phyloP scores from a whole-genome alignment of 257 asterid species.

The Linaria vulgaris region DNA sequence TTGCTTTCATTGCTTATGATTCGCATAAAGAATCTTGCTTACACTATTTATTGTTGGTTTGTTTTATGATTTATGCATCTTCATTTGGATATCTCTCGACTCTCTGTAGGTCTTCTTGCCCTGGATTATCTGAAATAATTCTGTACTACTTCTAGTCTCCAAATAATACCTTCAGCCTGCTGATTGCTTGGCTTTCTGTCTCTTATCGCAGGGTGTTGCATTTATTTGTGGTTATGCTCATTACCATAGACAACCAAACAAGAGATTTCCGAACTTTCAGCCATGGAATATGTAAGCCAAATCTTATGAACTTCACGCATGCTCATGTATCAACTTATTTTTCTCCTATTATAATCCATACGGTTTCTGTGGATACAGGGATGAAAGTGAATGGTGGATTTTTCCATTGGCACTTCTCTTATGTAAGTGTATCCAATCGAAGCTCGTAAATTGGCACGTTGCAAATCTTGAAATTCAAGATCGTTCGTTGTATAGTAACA shows the following conservation, averaged over 20 bases:
- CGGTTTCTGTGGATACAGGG: conserved; percentile 57
- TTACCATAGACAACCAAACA: conserved; percentile 64
- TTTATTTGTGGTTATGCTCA: conserved; percentile 76
- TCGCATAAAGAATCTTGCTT: no score
- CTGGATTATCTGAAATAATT: not conserved
- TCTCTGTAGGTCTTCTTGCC: not conserved
- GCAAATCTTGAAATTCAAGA: conserved; percentile 97
- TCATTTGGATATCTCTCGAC: not conserved
- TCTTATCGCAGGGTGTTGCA: conserved; percentile 66
- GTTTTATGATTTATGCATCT: not conserved
- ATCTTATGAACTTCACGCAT: conserved; percentile 2
- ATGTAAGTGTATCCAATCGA: conserved; percentile 87
- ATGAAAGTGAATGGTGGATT: conserved; percentile 99
- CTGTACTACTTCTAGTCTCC: not conserved
- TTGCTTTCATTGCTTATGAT: not conserved
- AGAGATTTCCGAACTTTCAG: conserved; percentile 68
- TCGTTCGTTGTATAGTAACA: conserved; percentile 86
- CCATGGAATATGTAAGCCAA: conserved; percentile 91
- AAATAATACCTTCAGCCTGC: conserved; percentile 14
- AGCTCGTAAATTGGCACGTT: conserved; percentile 88
- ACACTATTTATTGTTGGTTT: not conserved
- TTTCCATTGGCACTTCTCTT: conserved; percentile 78
- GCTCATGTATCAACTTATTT: not conserved
- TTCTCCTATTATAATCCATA: not conserved
- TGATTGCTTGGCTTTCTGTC: conserved; percentile 18